phyloP scores from a whole-genome alignment of 495 filamentous ascomycete genomes.

The Bryoglossum gracile region DNA sequence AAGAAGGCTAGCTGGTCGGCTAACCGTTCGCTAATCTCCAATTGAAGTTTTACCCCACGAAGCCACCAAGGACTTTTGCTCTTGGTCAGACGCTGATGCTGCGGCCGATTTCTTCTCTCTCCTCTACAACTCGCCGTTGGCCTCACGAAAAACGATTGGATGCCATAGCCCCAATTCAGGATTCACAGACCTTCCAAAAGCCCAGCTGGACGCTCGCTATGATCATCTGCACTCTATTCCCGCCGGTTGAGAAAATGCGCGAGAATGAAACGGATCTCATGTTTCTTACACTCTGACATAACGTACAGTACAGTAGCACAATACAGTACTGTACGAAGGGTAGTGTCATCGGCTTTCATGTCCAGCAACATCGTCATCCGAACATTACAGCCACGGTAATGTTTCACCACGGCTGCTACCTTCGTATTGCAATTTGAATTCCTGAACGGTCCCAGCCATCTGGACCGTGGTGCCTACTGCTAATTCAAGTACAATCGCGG shows the following conservation, averaged over 20 bases:
- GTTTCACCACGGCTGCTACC: background rate
- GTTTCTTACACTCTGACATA: no score
- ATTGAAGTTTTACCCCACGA: conserved; percentile 13
- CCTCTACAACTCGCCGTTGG: background rate
- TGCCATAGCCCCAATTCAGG: background rate
- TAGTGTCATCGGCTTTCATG: no score
- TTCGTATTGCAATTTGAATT: background rate
- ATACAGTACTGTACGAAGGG: no score
- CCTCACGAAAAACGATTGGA: conserved; percentile 8
- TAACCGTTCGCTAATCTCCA: background rate
- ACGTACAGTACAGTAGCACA: no score
- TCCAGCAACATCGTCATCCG: no score
- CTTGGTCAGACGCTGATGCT: background rate
- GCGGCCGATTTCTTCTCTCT: background rate
- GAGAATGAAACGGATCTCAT: conserved; percentile 8
- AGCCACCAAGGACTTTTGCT: conserved; percentile 1
- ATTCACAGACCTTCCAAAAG: conserved; percentile 4
- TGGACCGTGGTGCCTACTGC: background rate
- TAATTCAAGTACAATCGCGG: background rate
- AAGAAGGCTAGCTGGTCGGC: no score
- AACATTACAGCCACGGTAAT: no score
- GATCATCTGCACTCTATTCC: conserved; percentile 8
- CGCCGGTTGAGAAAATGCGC: no score
- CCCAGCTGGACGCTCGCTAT: background rate
- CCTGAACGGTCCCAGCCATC: background rate